Evolutionary conservation across 2,329 filamentous ascomycete genomes (phyloP).

Genomic region (Pseudogymnoascus sp.): DNA sequence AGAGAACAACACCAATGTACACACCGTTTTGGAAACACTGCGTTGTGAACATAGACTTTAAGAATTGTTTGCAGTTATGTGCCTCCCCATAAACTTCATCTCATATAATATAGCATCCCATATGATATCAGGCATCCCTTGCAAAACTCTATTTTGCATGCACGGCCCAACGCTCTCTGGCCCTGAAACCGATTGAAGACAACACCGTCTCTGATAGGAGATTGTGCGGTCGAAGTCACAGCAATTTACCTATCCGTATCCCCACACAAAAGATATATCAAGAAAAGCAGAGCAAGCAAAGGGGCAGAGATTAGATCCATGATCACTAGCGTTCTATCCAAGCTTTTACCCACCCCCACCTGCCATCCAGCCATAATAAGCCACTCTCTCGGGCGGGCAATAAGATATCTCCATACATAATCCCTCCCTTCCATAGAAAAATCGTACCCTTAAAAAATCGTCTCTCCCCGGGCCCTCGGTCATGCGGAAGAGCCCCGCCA

Average conservation of each 20-base stretch:
- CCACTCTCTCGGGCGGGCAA: constrained; percentile 3
- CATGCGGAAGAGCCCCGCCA: not conserved
- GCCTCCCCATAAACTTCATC: no score
- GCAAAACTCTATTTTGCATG: no score
- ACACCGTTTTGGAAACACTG: no score
- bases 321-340: constrained; percentile 9
- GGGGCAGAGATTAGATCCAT: constrained; percentile 5
- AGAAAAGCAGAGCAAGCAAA: not conserved
- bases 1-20: no score
- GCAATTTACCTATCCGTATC: not conserved
- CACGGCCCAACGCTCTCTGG: no score
- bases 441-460: not conserved
- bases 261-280: not conserved
- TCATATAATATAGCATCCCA: no score
- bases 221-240: no score
- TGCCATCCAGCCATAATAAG: not conserved
- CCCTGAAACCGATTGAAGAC: no score
- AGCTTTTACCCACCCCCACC: not conserved
- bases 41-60: no score
- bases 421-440: not conserved
- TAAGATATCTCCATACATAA: not conserved
- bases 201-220: no score
- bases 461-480: not conserved
- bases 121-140: no score
- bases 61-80: no score